phyloP scores from a whole-genome alignment of 2,329 filamentous ascomycete genomes.

The Sporothrix brasiliensis region DNA sequence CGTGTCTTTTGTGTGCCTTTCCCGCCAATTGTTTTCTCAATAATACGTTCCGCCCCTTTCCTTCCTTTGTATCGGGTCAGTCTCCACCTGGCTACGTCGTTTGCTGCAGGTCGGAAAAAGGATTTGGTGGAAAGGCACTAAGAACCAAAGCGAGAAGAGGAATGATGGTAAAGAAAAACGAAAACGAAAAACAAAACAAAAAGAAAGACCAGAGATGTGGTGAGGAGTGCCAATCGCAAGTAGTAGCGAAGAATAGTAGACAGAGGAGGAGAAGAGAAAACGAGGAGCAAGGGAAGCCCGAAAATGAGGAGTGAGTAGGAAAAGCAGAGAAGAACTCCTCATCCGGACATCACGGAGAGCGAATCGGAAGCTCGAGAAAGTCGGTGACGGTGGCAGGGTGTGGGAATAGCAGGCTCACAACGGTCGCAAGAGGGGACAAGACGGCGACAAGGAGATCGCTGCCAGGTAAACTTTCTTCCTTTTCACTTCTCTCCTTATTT shows the following conservation, averaged over 20 bases:
- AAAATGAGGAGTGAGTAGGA: neutral
- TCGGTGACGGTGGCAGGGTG: constrained; percentile 11
- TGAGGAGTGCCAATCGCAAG: too few species aligned
- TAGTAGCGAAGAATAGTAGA: too few species aligned
- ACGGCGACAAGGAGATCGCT: neutral
- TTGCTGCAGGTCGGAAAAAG: constrained; percentile 5
- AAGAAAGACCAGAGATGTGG: neutral
- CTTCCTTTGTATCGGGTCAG: neutral
- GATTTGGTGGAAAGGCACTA: neutral
- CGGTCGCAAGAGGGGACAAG: neutral
- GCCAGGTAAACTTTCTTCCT: neutral
- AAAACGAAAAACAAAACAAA: too few species aligned
- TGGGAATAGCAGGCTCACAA: neutral
- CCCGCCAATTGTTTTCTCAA: neutral
- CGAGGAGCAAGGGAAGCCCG: too few species aligned
- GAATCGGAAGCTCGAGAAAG: constrained; percentile 20
- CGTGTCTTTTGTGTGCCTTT: neutral
- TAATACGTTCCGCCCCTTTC: neutral
- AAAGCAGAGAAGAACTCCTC: neutral
- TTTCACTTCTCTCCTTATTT: neutral
- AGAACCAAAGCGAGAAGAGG: too few species aligned
- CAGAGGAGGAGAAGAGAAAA: too few species aligned
- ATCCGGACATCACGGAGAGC: neutral
- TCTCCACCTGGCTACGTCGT: constrained; percentile 21
- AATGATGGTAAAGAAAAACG: too few species aligned